Percentiles rank a stretch among this genome's conserved stretches.
Conservation (phyloP, 306 rosid genomes). For the Vicia faba region DNA sequence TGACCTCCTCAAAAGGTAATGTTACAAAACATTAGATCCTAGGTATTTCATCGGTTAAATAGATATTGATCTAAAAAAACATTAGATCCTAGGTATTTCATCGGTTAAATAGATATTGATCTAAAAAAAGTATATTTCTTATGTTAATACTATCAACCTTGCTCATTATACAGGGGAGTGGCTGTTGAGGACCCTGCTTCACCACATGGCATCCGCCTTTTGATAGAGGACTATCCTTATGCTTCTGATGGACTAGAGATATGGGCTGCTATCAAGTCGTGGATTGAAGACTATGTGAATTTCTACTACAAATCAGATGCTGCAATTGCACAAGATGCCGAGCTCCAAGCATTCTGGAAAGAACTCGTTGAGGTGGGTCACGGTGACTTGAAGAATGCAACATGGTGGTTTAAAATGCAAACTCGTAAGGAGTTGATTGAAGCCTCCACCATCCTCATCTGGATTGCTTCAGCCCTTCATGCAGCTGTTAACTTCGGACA, state of each 20-base stretch:
- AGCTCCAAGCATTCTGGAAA: constrained; percentile 74
- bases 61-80: too few species aligned
- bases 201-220: constrained; percentile 58
- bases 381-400: constrained; percentile 55
- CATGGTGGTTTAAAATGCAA: constrained; percentile 65
- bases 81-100: not conserved
- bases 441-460: constrained; percentile 50
- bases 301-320: constrained; percentile 55
- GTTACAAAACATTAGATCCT: not conserved
- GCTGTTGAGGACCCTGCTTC: constrained; percentile 55
- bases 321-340: constrained; percentile 50
- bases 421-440: constrained; percentile 47
- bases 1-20: constrained; percentile 48
- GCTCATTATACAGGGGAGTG: constrained; percentile 49
- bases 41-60: not conserved
- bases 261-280: constrained; percentile 58
- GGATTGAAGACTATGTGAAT: constrained; percentile 59
- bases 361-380: constrained; percentile 60
- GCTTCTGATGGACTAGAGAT: constrained; percentile 66
- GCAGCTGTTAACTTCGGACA: constrained; percentile 77
- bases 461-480: constrained; percentile 73
- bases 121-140: not conserved
- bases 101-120: too few species aligned
- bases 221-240: constrained; percentile 67
- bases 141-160: constrained; percentile 12